Conservation (phyloP, 306 rosid genomes). For the Lathyrus sativus region DNA sequence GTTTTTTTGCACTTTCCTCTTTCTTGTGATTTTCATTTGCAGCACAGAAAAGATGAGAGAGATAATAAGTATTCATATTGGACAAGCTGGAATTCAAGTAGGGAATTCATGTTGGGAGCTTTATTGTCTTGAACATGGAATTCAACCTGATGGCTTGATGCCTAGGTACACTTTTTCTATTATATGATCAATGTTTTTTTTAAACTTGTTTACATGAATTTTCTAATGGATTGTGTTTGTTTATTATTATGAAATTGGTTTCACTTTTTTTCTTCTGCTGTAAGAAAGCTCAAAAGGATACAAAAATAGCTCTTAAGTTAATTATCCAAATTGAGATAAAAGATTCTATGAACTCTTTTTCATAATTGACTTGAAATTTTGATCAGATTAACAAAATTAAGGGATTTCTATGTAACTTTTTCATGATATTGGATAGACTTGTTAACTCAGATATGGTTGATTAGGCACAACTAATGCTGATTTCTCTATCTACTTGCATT, state of each 20-base stretch:
- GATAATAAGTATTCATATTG: constrained; percentile 69
- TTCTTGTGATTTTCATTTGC: constrained; percentile 26
- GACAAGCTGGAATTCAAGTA: constrained; percentile 84
- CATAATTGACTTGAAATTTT: background rate
- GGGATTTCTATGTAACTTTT: background rate
- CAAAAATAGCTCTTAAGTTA: background rate
- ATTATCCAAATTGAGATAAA: constrained; percentile 17
- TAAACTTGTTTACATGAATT: constrained; percentile 1
- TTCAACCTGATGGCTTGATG: constrained; percentile 70
- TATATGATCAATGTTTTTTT: constrained; percentile 6
- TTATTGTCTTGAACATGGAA: constrained; percentile 80
- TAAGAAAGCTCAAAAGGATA: constrained; percentile 1
- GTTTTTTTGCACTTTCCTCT: too few relatives aligned
- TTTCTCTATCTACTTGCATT: constrained; percentile 49
- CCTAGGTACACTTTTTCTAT: constrained; percentile 56
- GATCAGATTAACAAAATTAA: background rate
- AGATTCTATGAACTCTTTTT: background rate
- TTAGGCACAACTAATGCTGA: constrained; percentile 31
- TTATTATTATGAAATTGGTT: constrained; percentile 16
- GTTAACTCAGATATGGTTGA: constrained; percentile 1
- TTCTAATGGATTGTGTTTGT: constrained; percentile 14
- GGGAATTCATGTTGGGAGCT: constrained; percentile 87
- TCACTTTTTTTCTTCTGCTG: background rate
- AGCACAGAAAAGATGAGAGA: constrained; percentile 59
- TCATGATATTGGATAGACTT: constrained; percentile 8